These are phyloP conservation scores for Microsporum ferrugineum DNA, from an alignment of 2,329 filamentous ascomycete species.

Conservation along the genomic window DNA sequence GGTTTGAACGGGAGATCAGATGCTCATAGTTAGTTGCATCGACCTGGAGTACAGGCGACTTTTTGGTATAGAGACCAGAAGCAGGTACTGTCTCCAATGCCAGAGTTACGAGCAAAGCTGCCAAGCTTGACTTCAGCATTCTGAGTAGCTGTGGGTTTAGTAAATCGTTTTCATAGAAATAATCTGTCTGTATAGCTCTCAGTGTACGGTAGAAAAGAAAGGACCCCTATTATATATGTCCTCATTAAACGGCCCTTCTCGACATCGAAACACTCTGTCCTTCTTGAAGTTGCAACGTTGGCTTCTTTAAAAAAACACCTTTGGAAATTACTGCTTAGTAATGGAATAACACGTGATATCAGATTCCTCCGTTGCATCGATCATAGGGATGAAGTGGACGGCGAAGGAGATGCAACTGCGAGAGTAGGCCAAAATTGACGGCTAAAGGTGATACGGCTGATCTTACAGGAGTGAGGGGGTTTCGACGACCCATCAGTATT, in stretches of 20 bases:
- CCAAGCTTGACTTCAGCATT: conserved; percentile 33
- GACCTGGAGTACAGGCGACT: conserved; percentile 75
- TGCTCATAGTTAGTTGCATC: conserved; percentile 67
- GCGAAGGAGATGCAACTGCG: not conserved
- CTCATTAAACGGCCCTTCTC: not conserved
- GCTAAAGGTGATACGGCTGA: not conserved
- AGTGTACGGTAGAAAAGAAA: not conserved
- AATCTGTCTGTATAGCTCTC: not conserved
- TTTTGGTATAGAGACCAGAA: conserved; percentile 64
- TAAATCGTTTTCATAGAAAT: not conserved
- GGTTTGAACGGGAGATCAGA: conserved; percentile 76
- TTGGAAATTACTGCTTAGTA: not conserved
- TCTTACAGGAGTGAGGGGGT: not conserved
- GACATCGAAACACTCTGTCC: not conserved
- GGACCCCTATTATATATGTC: not conserved
- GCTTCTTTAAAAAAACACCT: not conserved
- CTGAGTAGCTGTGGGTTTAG: conserved; percentile 8
- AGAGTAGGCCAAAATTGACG: not conserved
- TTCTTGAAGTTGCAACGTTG: not conserved
- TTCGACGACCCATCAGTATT: not conserved
- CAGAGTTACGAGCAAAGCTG: conserved; percentile 43
- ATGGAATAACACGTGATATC: not conserved
- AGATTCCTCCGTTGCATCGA: not conserved
- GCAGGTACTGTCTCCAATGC: conserved; percentile 55
- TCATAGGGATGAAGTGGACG: not conserved